phyloP scores from a whole-genome alignment of 176 grass and related monocot genomes.

The sorghum (Sorghum bicolor) region DNA sequence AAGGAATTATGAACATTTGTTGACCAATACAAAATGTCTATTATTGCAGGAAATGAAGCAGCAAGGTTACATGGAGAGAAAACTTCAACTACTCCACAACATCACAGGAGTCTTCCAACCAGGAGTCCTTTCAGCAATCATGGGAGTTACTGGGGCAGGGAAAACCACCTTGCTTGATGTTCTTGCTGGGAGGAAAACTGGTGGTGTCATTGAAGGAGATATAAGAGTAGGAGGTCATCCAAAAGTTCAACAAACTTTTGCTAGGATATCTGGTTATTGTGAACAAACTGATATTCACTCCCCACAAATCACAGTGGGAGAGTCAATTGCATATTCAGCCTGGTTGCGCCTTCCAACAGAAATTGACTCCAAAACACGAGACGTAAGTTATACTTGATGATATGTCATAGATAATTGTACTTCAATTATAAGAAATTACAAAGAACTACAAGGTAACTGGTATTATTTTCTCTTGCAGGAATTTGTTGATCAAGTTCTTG shows the following conservation, averaged over 20 bases:
- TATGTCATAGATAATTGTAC: background rate
- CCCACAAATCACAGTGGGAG: slow-evolving; percentile 65
- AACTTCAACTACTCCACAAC: slow-evolving; percentile 60
- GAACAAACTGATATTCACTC: slow-evolving; percentile 75
- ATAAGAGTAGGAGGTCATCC: slow-evolving; percentile 70
- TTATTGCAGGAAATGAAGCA: slow-evolving; percentile 54
- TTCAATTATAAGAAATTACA: background rate
- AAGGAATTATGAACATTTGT: background rate
- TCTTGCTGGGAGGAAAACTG: slow-evolving; percentile 72
- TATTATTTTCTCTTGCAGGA: slow-evolving; percentile 31
- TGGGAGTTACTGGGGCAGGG: slow-evolving; percentile 70
- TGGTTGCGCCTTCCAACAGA: slow-evolving; percentile 60
- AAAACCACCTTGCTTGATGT: slow-evolving; percentile 83
- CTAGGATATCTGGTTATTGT: slow-evolving; percentile 80
- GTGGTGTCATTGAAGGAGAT: slow-evolving; percentile 63
- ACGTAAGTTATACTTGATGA: slow-evolving; percentile 34
- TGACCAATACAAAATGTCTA: background rate
- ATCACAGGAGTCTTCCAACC: slow-evolving; percentile 62
- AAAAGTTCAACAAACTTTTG: slow-evolving; percentile 65
- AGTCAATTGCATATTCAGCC: slow-evolving; percentile 65
- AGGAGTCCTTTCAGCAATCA: slow-evolving; percentile 58
- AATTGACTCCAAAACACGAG: slow-evolving; percentile 49
- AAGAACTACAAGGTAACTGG: background rate
- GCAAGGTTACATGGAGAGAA: slow-evolving; percentile 42
- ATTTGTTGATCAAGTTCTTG: slow-evolving; percentile 67